Percentiles rank a stretch among this genome's conserved stretches.
phyloP scores from a whole-genome alignment of 2,329 filamentous ascomycete species.

The Penicillium sp. region DNA sequence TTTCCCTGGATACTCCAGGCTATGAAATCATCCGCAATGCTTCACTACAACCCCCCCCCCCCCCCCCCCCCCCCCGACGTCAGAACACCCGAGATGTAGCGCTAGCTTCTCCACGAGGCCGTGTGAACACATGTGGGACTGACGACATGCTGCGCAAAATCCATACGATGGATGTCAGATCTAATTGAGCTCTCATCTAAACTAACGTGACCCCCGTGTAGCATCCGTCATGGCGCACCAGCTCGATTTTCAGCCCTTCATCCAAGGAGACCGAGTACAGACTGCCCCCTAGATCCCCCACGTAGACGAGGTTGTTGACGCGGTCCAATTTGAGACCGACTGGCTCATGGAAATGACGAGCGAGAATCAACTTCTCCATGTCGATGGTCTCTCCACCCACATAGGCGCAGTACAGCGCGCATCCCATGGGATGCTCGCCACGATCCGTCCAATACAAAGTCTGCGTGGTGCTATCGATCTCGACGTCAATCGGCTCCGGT shows the following conservation, averaged over 20 bases:
- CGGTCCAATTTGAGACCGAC: constrained; percentile 13
- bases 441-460: constrained; percentile 61
- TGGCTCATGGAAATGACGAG: constrained; percentile 18
- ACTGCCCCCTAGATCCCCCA: constrained; percentile 10
- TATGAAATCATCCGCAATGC: too few relatives aligned
- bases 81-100: too few relatives aligned
- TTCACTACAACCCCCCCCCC: too few relatives aligned
- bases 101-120: too few relatives aligned
- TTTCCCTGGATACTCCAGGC: too few relatives aligned
- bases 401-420: constrained; percentile 49
- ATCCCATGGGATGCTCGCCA: constrained; percentile 56
- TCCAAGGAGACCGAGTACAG: constrained; percentile 4
- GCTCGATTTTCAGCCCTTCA: constrained; percentile 5
- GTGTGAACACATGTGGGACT: too few relatives aligned
- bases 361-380: constrained; percentile 20
- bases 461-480: constrained; percentile 48
- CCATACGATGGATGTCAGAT: too few relatives aligned
- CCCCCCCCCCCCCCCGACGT: too few relatives aligned
- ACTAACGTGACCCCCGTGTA: constrained; percentile 6
- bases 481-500: constrained; percentile 59
- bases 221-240: constrained; percentile 3
- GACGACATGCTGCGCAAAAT: too few relatives aligned
- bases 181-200: background rate
- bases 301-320: constrained; percentile 4
- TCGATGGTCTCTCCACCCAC: constrained; percentile 10